Evolutionary conservation across 2,329 filamentous ascomycete genomes (phyloP), one percentile per base, ranked within the genome.

Genomic region (Fusarium paranaense): DNA sequence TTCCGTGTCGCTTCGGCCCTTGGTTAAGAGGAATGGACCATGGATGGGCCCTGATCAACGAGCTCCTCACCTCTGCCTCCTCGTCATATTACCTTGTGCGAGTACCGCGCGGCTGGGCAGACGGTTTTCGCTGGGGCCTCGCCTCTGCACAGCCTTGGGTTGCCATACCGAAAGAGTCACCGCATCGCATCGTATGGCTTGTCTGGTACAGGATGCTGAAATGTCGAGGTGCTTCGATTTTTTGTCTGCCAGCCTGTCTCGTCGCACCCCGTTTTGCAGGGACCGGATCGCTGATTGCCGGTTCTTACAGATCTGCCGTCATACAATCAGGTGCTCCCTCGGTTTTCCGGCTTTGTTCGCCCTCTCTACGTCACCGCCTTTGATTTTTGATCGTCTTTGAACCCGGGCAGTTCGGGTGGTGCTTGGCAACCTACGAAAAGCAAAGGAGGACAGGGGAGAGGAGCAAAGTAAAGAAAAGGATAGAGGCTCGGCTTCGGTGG

Each of bases 261-360:
- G n/a, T 54, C 33, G 20, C 42, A 52, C 35, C 10, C 45, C 11
- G 32, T 57, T 14, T 22, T 30, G 27, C 25, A 56, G 56, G 62
- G 52, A 37, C 71, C 61, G 71, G 71, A 40, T 72, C 64, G 69
- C 35, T 72, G 58, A 59, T 63, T 74, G 64, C 71, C 68, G 71
- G 71, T 63, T 56, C 27, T 71, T 63, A 65, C 58, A 74, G 58
- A 72, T 69, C 72, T 74, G 62, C 69, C 72, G 65, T 74, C 72
- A 72, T 72, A 67, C 65, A 72, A 47, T 50, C 58, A 67, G 40
- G 54, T 66, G 54, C 54, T 72, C 35, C 69, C 65, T 75, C 57
- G 62, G 69, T 72, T 67, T 67, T 22, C 45, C 57, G 66, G 60
- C 60, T 64, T 62, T 56, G 59, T 42, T 64, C 50, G 22, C n/a